Conservation (phyloP, 768 basidiomycete genomes). For the Hygrophoropsis aurantiaca region DNA sequence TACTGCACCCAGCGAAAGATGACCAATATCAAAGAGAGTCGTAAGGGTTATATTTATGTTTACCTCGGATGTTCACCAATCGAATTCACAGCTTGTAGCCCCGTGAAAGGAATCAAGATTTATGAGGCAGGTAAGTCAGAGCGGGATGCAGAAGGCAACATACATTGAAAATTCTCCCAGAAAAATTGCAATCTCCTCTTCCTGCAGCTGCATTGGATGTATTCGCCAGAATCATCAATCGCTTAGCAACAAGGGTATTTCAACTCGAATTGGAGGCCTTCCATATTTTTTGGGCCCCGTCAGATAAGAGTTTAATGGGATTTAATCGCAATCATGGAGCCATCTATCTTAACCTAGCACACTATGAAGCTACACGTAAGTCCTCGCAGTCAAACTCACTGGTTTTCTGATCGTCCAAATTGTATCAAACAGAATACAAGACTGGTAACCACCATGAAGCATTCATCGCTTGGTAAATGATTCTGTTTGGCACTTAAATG, state of each 20-base stretch:
- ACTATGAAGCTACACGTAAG: constrained; percentile 11
- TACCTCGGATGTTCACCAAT: too few species aligned
- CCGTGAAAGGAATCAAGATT: constrained; percentile 1
- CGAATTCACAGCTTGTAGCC: too few species aligned
- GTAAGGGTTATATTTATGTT: constrained; percentile 3
- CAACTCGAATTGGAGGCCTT: constrained; percentile 1
- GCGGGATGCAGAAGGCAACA: not conserved
- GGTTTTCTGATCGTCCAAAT: too few species aligned
- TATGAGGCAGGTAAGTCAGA: constrained; percentile 4
- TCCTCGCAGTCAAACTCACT: too few species aligned
- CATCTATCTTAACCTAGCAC: constrained; percentile 13
- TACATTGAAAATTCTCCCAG: constrained; percentile 2
- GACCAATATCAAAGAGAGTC: constrained; percentile 6
- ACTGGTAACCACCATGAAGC: too few species aligned
- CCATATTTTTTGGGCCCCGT: constrained; percentile 11
- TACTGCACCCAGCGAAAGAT: constrained; percentile 9
- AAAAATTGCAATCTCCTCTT: not conserved
- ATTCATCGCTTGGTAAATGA: too few species aligned
- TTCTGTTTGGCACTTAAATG: too few species aligned
- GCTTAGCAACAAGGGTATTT: constrained; percentile 9
- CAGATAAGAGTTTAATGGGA: constrained; percentile 12
- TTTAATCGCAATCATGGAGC: constrained; percentile 13
- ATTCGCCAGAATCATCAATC: constrained; percentile 5
- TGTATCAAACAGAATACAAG: too few species aligned
- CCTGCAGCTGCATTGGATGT: constrained; percentile 2